Evolutionary conservation across 2,329 filamentous ascomycete species (phyloP).

Genomic region (Colletotrichum melonis): DNA sequence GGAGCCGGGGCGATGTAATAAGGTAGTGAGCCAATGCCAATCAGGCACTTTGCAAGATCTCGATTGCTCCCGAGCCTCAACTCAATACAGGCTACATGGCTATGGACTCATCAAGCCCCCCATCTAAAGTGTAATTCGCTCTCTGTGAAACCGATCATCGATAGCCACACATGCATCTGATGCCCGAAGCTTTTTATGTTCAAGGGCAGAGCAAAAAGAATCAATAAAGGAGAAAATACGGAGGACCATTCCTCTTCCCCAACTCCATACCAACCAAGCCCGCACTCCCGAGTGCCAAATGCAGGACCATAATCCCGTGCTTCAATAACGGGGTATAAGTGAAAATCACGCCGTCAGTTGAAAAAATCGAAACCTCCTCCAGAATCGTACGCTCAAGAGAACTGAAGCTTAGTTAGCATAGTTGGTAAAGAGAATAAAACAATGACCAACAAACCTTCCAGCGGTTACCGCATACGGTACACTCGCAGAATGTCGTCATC

Average conservation of each 20-base stretch:
- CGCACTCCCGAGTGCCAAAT: constrained; percentile 34
- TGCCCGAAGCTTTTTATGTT: constrained; percentile 16
- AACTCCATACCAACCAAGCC: constrained; percentile 36
- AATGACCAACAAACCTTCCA: constrained; percentile 72
- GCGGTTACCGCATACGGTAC: constrained; percentile 75
- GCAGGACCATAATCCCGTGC: constrained; percentile 34
- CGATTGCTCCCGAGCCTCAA: not conserved
- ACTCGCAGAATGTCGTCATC: constrained; percentile 82
- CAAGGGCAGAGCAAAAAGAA: constrained; percentile 12
- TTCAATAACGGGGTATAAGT: constrained; percentile 33
- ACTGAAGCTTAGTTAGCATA: constrained; percentile 17
- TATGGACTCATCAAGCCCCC: constrained; percentile 31
- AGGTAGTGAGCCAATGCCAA: not conserved
- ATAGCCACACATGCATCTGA: constrained; percentile 16
- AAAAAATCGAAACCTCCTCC: constrained; percentile 14
- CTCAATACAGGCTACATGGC: not conserved
- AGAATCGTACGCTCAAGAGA: constrained; percentile 27
- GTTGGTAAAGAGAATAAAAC: constrained; percentile 37
- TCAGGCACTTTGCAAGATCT: not conserved
- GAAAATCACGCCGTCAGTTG: constrained; percentile 30
- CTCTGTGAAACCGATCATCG: not conserved
- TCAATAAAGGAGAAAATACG: constrained; percentile 29
- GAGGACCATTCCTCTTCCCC: constrained; percentile 28
- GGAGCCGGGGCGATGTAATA: not conserved
- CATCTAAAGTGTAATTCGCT: constrained; percentile 12